Evolutionary conservation across 2,329 filamentous ascomycete species (phyloP).

Genomic region (Malbranchea cinnamomea): DNA sequence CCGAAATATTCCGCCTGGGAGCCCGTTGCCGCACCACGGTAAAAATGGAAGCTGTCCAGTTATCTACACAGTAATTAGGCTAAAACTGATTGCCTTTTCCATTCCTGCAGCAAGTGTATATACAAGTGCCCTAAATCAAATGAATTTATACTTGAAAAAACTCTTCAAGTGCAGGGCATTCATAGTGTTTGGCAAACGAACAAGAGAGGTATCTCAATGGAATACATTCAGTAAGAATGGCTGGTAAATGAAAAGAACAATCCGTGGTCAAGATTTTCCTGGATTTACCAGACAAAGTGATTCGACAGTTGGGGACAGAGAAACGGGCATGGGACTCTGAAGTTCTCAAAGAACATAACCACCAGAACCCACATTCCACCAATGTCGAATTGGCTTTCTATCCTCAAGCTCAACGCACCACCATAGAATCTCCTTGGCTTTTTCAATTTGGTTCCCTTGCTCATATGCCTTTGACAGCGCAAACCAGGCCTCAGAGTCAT

Average conservation of each 20-base stretch:
- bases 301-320: too few relatives aligned
- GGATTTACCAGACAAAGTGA: too few relatives aligned
- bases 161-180: too few relatives aligned
- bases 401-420: constrained; percentile 96
- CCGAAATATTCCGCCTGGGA: constrained; percentile 21
- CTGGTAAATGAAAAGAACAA: too few relatives aligned
- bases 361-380: constrained; percentile 54
- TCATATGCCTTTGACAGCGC: constrained; percentile 76
- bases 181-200: too few relatives aligned
- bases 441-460: constrained; percentile 67
- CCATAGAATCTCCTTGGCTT: constrained; percentile 87
- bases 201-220: constrained; percentile 1
- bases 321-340: too few relatives aligned
- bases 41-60: too few relatives aligned
- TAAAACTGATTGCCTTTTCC: not conserved
- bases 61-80: too few relatives aligned
- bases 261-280: too few relatives aligned
- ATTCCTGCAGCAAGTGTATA: too few relatives aligned
- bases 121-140: too few relatives aligned
- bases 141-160: not conserved
- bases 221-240: constrained; percentile 1
- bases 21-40: constrained; percentile 19
- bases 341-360: constrained; percentile 45
- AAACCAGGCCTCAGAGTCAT: constrained; percentile 86
- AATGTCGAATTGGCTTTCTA: constrained; percentile 60